Base-by-base conservation (phyloP, 208 protist genomes). In the Endotrypanum monterogeii region DNA sequence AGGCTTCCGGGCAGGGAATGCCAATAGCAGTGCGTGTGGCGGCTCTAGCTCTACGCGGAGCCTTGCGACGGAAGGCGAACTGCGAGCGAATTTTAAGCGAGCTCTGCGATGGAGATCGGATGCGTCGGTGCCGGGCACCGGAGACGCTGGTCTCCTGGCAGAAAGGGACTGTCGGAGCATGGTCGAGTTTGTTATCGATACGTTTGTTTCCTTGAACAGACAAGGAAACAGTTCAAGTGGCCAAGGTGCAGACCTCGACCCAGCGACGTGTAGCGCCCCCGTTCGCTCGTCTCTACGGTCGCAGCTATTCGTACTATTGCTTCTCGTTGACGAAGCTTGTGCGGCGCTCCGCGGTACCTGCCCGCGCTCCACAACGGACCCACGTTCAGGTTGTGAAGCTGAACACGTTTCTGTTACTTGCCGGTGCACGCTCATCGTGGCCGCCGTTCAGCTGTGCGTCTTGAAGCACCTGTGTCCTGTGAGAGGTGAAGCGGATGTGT, bases 311-410 rank as follows among this genome's bases (percentile, higher is more conserved):
- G 54, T 37, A 8, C 35, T 60, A 8, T 23, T 63, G 5, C 4
- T 46, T 1, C 37, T 73, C n/a, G 55, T 28, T 9, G 68, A 73
- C n/a, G 68, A 73, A 28, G 68, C 63, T 14, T 60, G 37, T 61
- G 52, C 35, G 2, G 39, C 35, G 11, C 54, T 73, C 44, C 25
- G 63, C 30, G 20, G 28, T 32, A 35, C 28, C n/a, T 8, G 16
- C 51, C 25, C 14, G 3, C 8, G 46, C 44, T 32, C 44, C 18
- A 11, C 0, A 16, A 14, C 1, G 25, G 16, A 14, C 25, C 37
- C 68, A 28, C 23, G 25, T 52, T 7, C n/a, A 55, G 16, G 23
- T 1, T 5, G 51, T 48, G 51, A 20, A 5, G 44, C 1, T 51
- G 18, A 6, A 2, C 30, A 44, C 16, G 18, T 12, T 8, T 32